Evolutionary conservation across 2,329 filamentous ascomycete genomes (phyloP).

Genomic region (Ascochyta viciae-villosae): DNA sequence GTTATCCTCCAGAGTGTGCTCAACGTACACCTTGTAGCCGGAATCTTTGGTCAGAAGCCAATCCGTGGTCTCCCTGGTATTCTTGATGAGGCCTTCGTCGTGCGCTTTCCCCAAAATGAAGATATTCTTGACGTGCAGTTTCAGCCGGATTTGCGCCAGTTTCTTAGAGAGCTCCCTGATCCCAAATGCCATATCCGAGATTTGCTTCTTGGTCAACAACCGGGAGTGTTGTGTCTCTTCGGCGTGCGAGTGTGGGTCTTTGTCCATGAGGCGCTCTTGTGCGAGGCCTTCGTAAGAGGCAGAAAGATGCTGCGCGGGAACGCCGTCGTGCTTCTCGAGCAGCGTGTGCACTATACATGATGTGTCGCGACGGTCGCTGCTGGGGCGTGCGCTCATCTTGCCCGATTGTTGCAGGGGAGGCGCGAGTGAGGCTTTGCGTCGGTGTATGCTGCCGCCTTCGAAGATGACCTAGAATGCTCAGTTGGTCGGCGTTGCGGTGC

Average conservation of each 20-base stretch:
- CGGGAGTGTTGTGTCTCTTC: constrained; percentile 63
- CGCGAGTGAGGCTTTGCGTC: constrained; percentile 67
- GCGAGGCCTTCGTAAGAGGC: constrained; percentile 45
- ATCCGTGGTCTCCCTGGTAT: constrained; percentile 76
- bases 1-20: constrained; percentile 75
- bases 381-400: constrained; percentile 39
- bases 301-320: constrained; percentile 28
- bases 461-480: constrained; percentile 60
- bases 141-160: constrained; percentile 81
- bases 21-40: constrained; percentile 79
- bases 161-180: constrained; percentile 89
- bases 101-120: constrained; percentile 93
- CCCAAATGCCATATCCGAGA: constrained; percentile 96
- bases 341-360: constrained; percentile 69
- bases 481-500: constrained; percentile 11
- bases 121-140: constrained; percentile 80
- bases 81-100: constrained; percentile 77
- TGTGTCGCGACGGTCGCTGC: constrained; percentile 52
- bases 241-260: constrained; percentile 46
- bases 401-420: constrained; percentile 35
- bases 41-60: constrained; percentile 81
- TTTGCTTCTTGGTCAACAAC: constrained; percentile 91
- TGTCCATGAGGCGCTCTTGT: constrained; percentile 52
- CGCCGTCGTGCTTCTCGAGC: constrained; percentile 56
- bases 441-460: constrained; percentile 58